phyloP scores from a whole-genome alignment of 2,329 filamentous ascomycete genomes.

The Xylaria sp. region DNA sequence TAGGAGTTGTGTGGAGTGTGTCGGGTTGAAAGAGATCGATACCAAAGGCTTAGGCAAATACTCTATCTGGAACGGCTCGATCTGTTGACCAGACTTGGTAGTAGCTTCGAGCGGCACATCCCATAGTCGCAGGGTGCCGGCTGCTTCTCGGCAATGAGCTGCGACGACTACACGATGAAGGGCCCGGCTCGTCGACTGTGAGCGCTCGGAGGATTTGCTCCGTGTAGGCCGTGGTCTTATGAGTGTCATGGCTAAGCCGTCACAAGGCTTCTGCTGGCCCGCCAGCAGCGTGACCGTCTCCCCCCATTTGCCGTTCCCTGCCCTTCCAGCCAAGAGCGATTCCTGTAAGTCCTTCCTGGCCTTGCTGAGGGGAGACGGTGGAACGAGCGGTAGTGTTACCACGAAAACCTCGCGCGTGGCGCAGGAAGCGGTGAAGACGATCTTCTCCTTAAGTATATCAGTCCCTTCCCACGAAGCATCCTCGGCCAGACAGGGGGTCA shows the following conservation, averaged over 20 bases:
- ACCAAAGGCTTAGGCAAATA: constrained; percentile 66
- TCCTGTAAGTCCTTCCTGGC: constrained; percentile 63
- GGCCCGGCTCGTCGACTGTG: constrained; percentile 46
- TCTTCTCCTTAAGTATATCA: constrained; percentile 64
- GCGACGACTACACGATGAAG: constrained; percentile 65
- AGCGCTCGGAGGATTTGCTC: constrained; percentile 55
- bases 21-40: constrained; percentile 70
- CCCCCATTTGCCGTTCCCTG: constrained; percentile 72
- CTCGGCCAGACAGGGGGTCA: constrained; percentile 60
- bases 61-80: constrained; percentile 70
- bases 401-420: constrained; percentile 67
- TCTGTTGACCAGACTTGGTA: constrained; percentile 49
- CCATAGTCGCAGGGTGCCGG: constrained; percentile 69
- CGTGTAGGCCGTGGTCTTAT: constrained; percentile 55
- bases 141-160: constrained; percentile 68
- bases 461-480: constrained; percentile 61
- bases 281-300: constrained; percentile 66
- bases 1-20: constrained; percentile 67
- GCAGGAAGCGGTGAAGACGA: constrained; percentile 71
- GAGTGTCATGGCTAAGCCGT: constrained; percentile 67
- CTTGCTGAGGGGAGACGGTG: constrained; percentile 70
- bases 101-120: constrained; percentile 63
- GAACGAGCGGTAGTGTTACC: constrained; percentile 69
- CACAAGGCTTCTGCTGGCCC: constrained; percentile 64
- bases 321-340: constrained; percentile 63